Percentiles rank a stretch among this genome's conserved stretches.
These are phyloP conservation scores for Monosporozyma unispora DNA, from an alignment of 805 yeast genomes.

Conservation along the genomic window DNA sequence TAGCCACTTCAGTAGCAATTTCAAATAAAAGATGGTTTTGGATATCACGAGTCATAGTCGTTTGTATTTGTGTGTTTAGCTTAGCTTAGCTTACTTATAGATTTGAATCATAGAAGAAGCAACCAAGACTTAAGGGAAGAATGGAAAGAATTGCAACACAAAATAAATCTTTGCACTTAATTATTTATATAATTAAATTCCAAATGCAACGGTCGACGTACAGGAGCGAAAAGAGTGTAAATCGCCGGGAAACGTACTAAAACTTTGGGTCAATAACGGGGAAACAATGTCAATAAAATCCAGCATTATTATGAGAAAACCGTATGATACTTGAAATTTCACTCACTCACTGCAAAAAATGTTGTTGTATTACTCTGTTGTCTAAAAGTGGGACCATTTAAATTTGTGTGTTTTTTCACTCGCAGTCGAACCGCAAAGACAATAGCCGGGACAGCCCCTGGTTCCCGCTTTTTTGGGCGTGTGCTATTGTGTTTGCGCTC, in stretches of 20 bases:
- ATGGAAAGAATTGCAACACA: not conserved
- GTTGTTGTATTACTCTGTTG: not conserved
- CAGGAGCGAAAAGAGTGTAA: too few species aligned
- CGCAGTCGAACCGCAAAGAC: not conserved
- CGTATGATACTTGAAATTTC: not conserved
- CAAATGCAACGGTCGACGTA: too few species aligned
- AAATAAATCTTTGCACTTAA: not conserved
- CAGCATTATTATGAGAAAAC: not conserved
- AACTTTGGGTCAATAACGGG: not conserved
- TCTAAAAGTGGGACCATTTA: not conserved
- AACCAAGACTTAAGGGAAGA: too few species aligned
- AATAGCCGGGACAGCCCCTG: not conserved
- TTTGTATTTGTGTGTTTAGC: constrained; percentile 19
- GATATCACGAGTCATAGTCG: constrained; percentile 81
- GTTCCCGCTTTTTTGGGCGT: not conserved
- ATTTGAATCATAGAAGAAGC: too few species aligned
- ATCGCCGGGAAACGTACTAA: too few species aligned
- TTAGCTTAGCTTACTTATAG: too few species aligned
- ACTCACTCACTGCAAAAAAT: not conserved
- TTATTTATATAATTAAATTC: too few species aligned
- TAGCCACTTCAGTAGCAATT: constrained; percentile 95
- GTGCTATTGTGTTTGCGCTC: not conserved
- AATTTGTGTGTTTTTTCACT: too few species aligned
- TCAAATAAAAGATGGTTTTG: constrained; percentile 83
- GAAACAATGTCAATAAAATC: not conserved